Percentiles rank a stretch among this genome's conserved stretches.
Conservation (phyloP, 208 protist genomes). For the Leishmania braziliensis region DNA sequence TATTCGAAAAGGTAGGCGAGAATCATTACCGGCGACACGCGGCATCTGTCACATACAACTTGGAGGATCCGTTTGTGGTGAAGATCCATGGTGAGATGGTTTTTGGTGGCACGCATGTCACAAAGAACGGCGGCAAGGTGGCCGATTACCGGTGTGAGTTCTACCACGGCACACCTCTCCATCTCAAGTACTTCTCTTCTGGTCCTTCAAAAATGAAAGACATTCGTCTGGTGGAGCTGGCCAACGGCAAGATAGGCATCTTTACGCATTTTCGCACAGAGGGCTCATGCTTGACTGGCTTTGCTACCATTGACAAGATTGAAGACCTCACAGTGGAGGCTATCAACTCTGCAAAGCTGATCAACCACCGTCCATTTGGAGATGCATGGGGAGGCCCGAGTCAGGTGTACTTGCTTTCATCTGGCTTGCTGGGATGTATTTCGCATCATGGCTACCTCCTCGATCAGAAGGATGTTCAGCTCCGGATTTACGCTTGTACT, state of each 20-base stretch:
- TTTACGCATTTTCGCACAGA: conserved; percentile 65
- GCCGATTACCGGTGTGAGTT: conserved; percentile 63
- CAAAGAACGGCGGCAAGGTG: conserved; percentile 45
- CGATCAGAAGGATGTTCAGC: conserved; percentile 40
- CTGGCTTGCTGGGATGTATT: conserved; percentile 53
- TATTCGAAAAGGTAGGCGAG: conserved; percentile 53
- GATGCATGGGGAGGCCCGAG: conserved; percentile 57
- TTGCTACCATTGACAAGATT: conserved; percentile 57
- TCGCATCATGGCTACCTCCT: conserved; percentile 53
- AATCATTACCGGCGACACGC: conserved; percentile 37
- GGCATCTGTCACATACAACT: conserved; percentile 40
- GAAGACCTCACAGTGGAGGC: conserved; percentile 50
- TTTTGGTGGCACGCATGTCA: conserved; percentile 57
- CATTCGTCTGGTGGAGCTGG: conserved; percentile 51
- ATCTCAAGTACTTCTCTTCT: conserved; percentile 52
- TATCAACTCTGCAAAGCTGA: conserved; percentile 52
- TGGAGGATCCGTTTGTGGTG: conserved; percentile 64
- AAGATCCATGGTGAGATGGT: conserved; percentile 68
- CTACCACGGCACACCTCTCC: conserved; percentile 42
- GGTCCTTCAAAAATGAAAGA: conserved; percentile 67
- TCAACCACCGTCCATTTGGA: conserved; percentile 57
- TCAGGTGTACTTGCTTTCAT: conserved; percentile 47
- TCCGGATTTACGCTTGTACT: conserved; percentile 51
- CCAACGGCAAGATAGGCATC: conserved; percentile 51
- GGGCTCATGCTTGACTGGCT: conserved; percentile 49